A percentile compares a stretch with the other conserved stretches of the same genome.
phyloP scores from a whole-genome alignment of 805 yeast species.

The Hanseniaspora lachancei region DNA sequence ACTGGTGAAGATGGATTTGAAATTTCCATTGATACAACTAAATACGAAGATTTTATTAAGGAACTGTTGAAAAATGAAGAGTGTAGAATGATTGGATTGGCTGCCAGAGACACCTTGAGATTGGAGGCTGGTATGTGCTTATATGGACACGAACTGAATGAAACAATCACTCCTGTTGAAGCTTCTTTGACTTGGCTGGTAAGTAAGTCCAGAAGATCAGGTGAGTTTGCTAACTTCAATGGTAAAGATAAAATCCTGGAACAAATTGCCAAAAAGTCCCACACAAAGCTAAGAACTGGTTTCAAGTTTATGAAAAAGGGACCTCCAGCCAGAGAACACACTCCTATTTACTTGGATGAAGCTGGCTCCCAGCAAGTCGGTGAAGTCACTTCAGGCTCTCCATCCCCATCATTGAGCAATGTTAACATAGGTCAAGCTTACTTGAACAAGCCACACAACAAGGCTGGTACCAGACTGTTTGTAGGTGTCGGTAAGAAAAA shows the following conservation, averaged over 20 bases:
- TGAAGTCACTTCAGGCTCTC: constrained; percentile 45
- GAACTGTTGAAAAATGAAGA: constrained; percentile 41
- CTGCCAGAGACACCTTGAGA: constrained; percentile 94
- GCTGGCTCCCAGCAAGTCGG: constrained; percentile 43
- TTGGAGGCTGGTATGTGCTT: constrained; percentile 97
- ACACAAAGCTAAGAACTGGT: constrained; percentile 59
- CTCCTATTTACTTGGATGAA: constrained; percentile 38
- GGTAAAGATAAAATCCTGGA: constrained; percentile 58
- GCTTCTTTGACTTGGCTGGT: constrained; percentile 84
- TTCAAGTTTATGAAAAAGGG: constrained; percentile 49
- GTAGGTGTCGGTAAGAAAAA: constrained; percentile 61
- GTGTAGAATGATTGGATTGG: constrained; percentile 83
- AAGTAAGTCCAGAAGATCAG: constrained; percentile 61
- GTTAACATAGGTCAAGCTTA: constrained; percentile 87
- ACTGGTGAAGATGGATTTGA: constrained; percentile 99
- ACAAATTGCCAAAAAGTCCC: constrained; percentile 56
- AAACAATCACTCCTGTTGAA: constrained; percentile 70
- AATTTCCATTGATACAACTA: constrained; percentile 54
- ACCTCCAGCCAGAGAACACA: constrained; percentile 84
- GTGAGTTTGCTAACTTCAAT: constrained; percentile 39
- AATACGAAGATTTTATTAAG: constrained; percentile 49
- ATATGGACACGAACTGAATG: constrained; percentile 83
- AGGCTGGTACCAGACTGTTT: constrained; percentile 57
- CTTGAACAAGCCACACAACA: constrained; percentile 54
- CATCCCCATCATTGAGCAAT: constrained; percentile 55